phyloP scores from a whole-genome alignment of 371 early-diverging fungal species.

The Circinella umbellata region DNA sequence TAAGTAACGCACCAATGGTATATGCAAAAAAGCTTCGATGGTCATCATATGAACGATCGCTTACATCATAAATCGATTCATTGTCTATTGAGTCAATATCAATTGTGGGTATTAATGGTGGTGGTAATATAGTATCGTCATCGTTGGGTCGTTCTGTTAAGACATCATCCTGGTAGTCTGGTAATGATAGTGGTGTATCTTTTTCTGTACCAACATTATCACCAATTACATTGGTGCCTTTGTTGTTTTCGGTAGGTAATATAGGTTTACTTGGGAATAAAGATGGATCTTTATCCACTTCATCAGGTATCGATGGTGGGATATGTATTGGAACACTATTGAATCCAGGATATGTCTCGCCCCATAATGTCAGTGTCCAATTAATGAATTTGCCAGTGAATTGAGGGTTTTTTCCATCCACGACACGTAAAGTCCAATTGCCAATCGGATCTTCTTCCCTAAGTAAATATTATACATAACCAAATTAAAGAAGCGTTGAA shows the following conservation, averaged over 20 bases:
- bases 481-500: too few relatives aligned
- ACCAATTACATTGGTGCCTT: neutral
- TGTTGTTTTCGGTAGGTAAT: neutral
- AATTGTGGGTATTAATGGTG: slow-evolving; percentile 4
- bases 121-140: neutral
- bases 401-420: slow-evolving; percentile 54
- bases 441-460: slow-evolving; percentile 36
- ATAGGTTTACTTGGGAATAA: neutral
- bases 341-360: slow-evolving; percentile 45
- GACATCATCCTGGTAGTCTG: neutral
- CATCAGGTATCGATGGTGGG: neutral
- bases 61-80: neutral
- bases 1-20: slow-evolving; percentile 12
- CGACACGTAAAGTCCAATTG: slow-evolving; percentile 72
- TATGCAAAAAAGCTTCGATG: slow-evolving; percentile 27
- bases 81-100: neutral
- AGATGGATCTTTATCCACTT: neutral
- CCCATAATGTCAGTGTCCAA: slow-evolving; percentile 76
- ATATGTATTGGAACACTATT: slow-evolving; percentile 15
- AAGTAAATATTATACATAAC: too few relatives aligned
- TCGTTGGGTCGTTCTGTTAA: neutral
- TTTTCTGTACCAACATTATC: neutral
- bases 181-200: neutral
- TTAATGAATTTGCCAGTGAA: slow-evolving; percentile 54
- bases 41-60: slow-evolving; percentile 8